phyloP scores from a whole-genome alignment of 768 basidiomycete genomes.

The Grammothele lineata region DNA sequence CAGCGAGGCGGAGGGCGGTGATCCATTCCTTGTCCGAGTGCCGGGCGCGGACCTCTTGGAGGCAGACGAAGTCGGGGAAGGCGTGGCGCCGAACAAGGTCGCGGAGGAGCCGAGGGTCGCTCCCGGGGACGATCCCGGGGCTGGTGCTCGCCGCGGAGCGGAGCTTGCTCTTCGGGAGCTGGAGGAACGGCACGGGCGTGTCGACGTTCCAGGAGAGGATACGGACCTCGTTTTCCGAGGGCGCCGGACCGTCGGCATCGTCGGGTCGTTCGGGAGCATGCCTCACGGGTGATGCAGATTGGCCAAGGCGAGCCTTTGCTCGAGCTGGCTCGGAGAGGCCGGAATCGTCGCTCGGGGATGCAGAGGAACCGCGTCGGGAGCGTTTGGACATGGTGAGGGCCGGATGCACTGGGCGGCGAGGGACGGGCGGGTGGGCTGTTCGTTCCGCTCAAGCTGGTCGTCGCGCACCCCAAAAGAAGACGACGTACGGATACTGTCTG shows the following conservation, averaged over 20 bases:
- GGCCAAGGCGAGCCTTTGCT: too few relatives aligned
- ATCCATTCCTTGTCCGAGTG: constrained; percentile 22
- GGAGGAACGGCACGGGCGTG: constrained; percentile 22
- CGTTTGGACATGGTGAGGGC: too few relatives aligned
- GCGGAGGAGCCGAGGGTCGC: constrained; percentile 15
- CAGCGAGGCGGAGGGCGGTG: constrained; percentile 14
- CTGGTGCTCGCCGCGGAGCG: constrained; percentile 6
- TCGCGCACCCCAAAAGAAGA: too few relatives aligned
- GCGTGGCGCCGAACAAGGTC: constrained; percentile 16
- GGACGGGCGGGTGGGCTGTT: too few relatives aligned
- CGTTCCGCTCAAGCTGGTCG: too few relatives aligned
- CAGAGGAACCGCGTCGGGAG: too few relatives aligned
- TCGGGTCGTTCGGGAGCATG: too few relatives aligned
- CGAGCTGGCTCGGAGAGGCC: too few relatives aligned
- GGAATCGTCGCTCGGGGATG: too few relatives aligned
- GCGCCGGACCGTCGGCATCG: neutral
- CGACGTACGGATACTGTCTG: too few relatives aligned
- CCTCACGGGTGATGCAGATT: too few relatives aligned
- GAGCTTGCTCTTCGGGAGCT: constrained; percentile 13
- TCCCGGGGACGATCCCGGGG: constrained; percentile 5
- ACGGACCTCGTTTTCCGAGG: neutral
- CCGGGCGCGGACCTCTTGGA: constrained; percentile 23
- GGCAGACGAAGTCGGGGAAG: constrained; percentile 23
- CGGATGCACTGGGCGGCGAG: too few relatives aligned
- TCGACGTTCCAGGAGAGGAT: constrained; percentile 24